These are phyloP conservation scores for Zelonia costaricensis DNA, from an alignment of 208 protist genomes.

Conservation along the genomic window DNA sequence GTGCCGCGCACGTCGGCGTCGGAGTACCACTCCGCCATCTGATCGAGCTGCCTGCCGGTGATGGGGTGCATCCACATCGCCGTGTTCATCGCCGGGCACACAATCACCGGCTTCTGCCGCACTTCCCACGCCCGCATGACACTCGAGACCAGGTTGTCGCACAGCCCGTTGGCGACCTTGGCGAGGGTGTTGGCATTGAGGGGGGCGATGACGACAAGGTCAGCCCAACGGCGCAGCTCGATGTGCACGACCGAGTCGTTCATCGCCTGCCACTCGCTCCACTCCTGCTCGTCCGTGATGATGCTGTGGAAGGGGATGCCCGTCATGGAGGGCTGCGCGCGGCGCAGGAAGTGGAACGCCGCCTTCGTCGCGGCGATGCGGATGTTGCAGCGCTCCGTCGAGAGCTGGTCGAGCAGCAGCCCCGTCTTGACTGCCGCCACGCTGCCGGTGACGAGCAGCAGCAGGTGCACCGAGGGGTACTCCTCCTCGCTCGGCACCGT, in stretches of 20 bases:
- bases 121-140: constrained; percentile 96
- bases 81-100: constrained; percentile 99
- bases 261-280: constrained; percentile 80
- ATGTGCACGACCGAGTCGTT: constrained; percentile 93
- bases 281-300: constrained; percentile 86
- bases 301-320: constrained; percentile 76
- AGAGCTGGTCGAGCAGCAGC: constrained; percentile 77
- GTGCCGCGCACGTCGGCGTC: background rate
- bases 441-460: constrained; percentile 87
- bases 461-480: constrained; percentile 66
- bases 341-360: constrained; percentile 78
- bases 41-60: constrained; percentile 76
- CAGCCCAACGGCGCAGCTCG: constrained; percentile 94
- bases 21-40: constrained; percentile 63
- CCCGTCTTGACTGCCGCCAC: constrained; percentile 89
- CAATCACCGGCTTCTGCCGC: constrained; percentile 86
- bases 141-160: constrained; percentile 96
- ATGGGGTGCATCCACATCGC: constrained; percentile 97
- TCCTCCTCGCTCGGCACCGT: constrained; percentile 20
- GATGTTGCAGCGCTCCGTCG: constrained; percentile 63
- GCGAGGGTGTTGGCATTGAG: constrained; percentile 97
- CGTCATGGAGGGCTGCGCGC: constrained; percentile 56
- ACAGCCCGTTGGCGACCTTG: constrained; percentile 94
- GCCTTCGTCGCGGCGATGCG: constrained; percentile 81
- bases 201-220: constrained; percentile 96